phyloP scores from a whole-genome alignment of 2,329 filamentous ascomycete genomes.

The Rhexocercosporidium sp. region DNA sequence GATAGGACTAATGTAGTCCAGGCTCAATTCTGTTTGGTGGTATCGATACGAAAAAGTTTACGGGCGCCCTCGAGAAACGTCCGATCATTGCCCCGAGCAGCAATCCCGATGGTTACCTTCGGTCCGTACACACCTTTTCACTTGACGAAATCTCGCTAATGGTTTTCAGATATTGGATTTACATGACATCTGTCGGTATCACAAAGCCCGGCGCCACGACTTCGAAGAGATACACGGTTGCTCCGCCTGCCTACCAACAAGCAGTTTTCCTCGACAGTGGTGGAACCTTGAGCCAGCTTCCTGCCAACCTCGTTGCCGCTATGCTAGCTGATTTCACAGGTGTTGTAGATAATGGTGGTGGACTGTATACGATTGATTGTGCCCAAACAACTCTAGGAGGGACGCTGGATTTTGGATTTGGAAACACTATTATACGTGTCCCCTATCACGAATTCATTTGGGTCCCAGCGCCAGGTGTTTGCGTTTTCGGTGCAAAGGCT shows the following conservation, averaged over 20 bases:
- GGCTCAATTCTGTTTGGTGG: constrained; percentile 33
- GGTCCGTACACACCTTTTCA: constrained; percentile 6
- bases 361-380: constrained; percentile 26
- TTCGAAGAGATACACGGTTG: constrained; percentile 10
- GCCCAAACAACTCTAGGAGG: constrained; percentile 4
- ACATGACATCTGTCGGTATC: constrained; percentile 29
- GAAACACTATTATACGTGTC: constrained; percentile 24
- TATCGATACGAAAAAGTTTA: constrained; percentile 33
- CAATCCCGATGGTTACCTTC: constrained; percentile 24
- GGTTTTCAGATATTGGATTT: constrained; percentile 32
- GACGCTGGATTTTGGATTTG: constrained; percentile 31
- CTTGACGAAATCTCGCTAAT: neutral
- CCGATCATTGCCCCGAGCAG: constrained; percentile 25
- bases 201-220: constrained; percentile 18
- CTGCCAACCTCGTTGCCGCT: constrained; percentile 17
- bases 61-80: constrained; percentile 27
- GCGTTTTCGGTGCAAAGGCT: neutral
- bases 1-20: neutral
- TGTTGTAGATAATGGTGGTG: constrained; percentile 17
- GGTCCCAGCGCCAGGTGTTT: neutral
- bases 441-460: constrained; percentile 30
- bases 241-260: constrained; percentile 9
- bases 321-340: constrained; percentile 28
- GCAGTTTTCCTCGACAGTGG: constrained; percentile 29
- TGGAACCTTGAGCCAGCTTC: constrained; percentile 25